Conservation (phyloP, 2,329 filamentous ascomycete species). For the Cladosporium sp. region DNA sequence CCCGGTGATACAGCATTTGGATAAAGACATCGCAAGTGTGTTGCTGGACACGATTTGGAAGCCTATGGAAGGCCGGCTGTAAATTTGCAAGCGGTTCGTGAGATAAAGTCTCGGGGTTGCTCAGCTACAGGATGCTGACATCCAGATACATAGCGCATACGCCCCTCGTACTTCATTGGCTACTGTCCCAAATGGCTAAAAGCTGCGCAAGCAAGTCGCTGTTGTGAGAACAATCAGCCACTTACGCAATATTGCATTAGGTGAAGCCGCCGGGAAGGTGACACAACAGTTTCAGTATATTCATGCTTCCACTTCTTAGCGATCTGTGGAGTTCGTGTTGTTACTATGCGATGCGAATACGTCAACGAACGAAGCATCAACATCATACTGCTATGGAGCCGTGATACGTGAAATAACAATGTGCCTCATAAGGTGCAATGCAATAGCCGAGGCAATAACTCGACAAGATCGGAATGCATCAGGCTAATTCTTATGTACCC, state of each 20-base stretch:
- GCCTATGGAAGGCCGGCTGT: too few species aligned
- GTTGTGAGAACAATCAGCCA: neutral
- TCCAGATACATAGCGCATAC: neutral
- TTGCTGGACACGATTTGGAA: neutral
- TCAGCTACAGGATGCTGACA: neutral
- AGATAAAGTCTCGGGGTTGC: neutral
- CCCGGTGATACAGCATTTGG: conserved; percentile 28
- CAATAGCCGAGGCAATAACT: neutral
- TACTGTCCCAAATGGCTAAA: neutral
- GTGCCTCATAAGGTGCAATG: neutral
- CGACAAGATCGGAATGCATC: neutral
- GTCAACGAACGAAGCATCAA: neutral
- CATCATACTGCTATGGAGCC: neutral
- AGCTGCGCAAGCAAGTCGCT: neutral
- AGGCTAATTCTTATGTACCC: neutral
- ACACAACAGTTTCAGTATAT: neutral
- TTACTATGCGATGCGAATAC: neutral
- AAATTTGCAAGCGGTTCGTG: too few species aligned
- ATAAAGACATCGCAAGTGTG: neutral
- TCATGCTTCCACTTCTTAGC: neutral
- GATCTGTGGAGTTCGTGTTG: neutral
- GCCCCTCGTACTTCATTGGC: neutral
- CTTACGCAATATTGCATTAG: neutral
- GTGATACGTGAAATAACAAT: too few species aligned
- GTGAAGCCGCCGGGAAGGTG: neutral